A percentile compares a stretch with the other conserved stretches of the same genome.
These are phyloP conservation scores for Cordyceps farinosa DNA, from an alignment of 2,329 filamentous ascomycete genomes.

Conservation along the genomic window DNA sequence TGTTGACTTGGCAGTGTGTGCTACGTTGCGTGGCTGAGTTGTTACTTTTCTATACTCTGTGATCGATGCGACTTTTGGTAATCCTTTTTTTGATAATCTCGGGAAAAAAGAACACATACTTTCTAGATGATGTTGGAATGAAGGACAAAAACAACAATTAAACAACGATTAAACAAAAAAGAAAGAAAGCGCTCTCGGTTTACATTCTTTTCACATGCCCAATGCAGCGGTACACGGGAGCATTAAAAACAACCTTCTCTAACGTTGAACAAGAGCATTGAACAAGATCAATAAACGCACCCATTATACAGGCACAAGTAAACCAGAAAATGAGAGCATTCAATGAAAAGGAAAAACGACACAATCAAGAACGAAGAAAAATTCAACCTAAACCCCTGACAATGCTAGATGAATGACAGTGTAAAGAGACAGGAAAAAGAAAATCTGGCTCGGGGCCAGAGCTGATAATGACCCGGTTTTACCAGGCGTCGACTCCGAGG, in stretches of 20 bases:
- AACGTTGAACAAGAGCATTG: not conserved
- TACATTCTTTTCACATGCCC: not conserved
- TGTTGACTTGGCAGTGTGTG: no score
- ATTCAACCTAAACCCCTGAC: constrained; percentile 12
- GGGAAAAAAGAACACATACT: not conserved
- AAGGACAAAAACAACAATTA: not conserved
- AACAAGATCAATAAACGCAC: not conserved
- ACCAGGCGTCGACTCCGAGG: constrained; percentile 12
- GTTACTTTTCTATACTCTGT: no score
- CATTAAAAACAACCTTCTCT: not conserved
- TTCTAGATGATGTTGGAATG: constrained; percentile 7
- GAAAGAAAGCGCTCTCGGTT: not conserved
- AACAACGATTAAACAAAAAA: not conserved
- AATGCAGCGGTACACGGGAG: not conserved
- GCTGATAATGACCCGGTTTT: not conserved
- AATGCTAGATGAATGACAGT: constrained; percentile 15
- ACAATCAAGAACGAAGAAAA: not conserved
- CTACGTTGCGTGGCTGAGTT: no score
- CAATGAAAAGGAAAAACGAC: not conserved
- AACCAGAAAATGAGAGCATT: not conserved
- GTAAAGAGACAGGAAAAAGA: not conserved
- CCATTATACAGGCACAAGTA: not conserved
- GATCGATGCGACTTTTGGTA: no score
- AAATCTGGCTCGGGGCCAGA: not conserved
- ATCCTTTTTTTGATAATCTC: not conserved